These are phyloP conservation scores for Myxozyma neotropica DNA, from an alignment of 805 yeast species.

Conservation along the genomic window DNA sequence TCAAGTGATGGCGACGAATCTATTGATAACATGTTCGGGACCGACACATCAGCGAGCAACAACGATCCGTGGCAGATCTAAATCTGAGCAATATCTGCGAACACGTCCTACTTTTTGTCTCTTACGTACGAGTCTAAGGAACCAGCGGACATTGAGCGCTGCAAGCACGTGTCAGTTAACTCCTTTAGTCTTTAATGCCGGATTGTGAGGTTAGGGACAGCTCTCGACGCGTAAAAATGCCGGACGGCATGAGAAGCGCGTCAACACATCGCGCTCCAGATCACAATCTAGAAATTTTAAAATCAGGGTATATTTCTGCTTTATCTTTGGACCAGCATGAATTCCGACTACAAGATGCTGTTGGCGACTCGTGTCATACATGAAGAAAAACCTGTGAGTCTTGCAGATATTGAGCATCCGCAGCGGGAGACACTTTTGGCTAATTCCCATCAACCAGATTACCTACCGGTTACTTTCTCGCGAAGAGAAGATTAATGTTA, in stretches of 20 bases:
- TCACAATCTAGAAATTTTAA: not conserved
- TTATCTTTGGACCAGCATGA: not conserved
- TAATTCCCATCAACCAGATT: conserved; percentile 14
- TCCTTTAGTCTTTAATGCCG: not conserved
- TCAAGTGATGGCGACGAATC: conserved; percentile 13
- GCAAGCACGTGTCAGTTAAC: not conserved
- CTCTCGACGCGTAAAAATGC: not conserved
- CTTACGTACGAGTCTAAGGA: not conserved
- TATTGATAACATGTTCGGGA: conserved; percentile 11
- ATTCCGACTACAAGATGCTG: not conserved
- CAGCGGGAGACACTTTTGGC: not conserved
- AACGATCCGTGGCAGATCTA: no score
- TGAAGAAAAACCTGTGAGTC: conserved; percentile 25
- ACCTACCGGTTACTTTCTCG: conserved; percentile 29
- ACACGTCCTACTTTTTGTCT: no score
- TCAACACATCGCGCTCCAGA: not conserved
- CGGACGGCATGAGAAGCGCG: not conserved
- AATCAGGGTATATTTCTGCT: not conserved
- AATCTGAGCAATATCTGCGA: no score
- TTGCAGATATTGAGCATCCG: not conserved
- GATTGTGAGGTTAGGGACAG: not conserved
- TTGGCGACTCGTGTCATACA: conserved; percentile 25
- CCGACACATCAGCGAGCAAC: not conserved
- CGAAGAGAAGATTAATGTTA: conserved; percentile 14
- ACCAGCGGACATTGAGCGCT: not conserved